Evolutionary conservation across 148 eudicot genomes (phyloP).

Genomic region (Fallopia convolvulus): DNA sequence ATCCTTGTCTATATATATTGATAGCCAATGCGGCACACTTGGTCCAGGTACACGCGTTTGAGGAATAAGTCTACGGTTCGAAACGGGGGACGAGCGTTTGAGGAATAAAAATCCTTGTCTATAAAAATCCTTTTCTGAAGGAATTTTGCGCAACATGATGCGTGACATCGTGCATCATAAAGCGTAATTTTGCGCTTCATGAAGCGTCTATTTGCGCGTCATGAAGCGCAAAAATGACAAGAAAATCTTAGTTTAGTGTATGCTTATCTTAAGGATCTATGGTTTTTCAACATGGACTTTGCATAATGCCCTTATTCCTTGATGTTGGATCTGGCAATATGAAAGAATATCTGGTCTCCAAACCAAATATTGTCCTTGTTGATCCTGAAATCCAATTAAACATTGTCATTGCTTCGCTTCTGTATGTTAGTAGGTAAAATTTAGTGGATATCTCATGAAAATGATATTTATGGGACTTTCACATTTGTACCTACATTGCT

Average conservation of each 20-base stretch:
- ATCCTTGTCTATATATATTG: no score
- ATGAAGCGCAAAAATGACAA: no score
- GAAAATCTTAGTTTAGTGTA: neutral
- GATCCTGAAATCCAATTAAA: neutral
- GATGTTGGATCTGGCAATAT: neutral
- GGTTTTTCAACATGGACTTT: neutral
- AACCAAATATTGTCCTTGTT: neutral
- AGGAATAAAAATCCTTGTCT: no score
- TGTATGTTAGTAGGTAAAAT: conserved; percentile 1
- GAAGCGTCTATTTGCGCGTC: no score
- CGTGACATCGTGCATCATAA: no score
- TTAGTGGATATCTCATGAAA: neutral
- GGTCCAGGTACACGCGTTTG: no score
- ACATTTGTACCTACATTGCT: neutral
- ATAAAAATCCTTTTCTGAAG: no score
- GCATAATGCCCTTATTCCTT: neutral
- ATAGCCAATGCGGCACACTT: no score
- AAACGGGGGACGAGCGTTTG: no score
- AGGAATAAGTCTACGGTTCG: no score
- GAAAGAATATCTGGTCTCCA: neutral
- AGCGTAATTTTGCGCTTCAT: no score
- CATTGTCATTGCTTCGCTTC: neutral
- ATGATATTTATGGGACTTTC: neutral
- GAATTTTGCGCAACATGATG: no score
- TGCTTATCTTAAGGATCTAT: neutral